Percentiles rank a stretch among this genome's conserved stretches.
These are phyloP conservation scores for Fraxinus baroniana DNA, from an alignment of 305 asterid species.

Conservation along the genomic window DNA sequence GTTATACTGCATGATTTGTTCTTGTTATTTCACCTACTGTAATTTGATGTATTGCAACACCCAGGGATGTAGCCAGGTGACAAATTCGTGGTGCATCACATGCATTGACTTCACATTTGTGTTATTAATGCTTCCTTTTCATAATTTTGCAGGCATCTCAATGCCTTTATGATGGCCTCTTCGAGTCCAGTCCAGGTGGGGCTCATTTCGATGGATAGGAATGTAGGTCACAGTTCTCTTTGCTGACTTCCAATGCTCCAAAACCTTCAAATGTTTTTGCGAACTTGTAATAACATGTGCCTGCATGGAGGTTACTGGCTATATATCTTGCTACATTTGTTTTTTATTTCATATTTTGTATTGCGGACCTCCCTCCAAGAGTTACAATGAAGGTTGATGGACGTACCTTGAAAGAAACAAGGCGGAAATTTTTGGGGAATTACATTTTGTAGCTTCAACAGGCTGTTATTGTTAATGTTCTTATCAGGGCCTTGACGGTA, in stretches of 20 bases:
- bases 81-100: not conserved
- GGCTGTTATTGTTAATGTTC: not conserved
- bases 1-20: not conserved
- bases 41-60: not conserved
- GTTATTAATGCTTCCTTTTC: conserved; percentile 9
- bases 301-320: not conserved
- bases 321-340: not conserved
- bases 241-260: conserved; percentile 2
- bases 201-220: conserved; percentile 7
- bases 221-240: conserved; percentile 15
- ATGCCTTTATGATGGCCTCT: conserved; percentile 44
- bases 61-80: not conserved
- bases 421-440: not conserved
- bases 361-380: not conserved
- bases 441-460: not conserved
- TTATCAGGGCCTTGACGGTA: not conserved
- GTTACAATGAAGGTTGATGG: not conserved
- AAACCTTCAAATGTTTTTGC: not conserved
- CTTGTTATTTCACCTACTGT: not conserved
- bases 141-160: conserved; percentile 37
- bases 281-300: not conserved
- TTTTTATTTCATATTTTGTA: not conserved
- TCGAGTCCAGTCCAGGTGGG: not conserved
- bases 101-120: not conserved
- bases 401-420: not conserved